Base-by-base conservation (phyloP, 2,329 filamentous ascomycete species). In the Penicillium sp. region DNA sequence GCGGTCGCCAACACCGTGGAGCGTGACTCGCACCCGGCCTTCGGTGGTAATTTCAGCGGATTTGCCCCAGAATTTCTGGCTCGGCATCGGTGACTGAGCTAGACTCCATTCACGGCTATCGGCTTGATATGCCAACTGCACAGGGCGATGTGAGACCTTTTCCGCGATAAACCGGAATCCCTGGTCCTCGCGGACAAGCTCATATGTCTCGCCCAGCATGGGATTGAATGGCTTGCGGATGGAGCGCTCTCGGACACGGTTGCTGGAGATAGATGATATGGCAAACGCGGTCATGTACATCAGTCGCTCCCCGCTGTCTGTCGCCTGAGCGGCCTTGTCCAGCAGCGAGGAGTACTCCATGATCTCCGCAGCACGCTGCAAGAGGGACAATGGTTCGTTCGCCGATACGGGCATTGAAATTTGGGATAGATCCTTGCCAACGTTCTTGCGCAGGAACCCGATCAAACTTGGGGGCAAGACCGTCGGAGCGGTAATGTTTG, bases 1-100 rank as follows among this genome's bases (percentile, higher is more conserved):
- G 44, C 80, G 75, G 60, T 96, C 90, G 37, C 86, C 84, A 1
- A 71, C 76, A 2, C 76, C 74, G 58, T 92, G 81, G 17, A 98
- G 69, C 26, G 81, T 79, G 26, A 95, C 73, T 32, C 89, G 79
- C 3, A 87, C 81, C 16, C 86, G 84, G 2, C 92, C 92, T 37
- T 95, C 90, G 0, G 88, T 96, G 44, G 85, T 92, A 45, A 98
- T 79, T 64, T 98, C 92, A 2, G 87, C 87, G 37, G 84, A 90
- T 70, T 96, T 96, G 39, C 92, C 92, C 92, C 92, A 96, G 69
- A 98, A 98, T 60, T 96, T 96, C 60, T 98, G 90, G 14, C 84
- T 83, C 0, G 92, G 92, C 39, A 84, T 82, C 0, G 92, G 86
- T 3, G 84, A 85, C 60, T 96, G 92, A 1, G 85, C 75, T 45